Evolutionary conservation across 495 filamentous ascomycete species (phyloP), one percentile per base, ranked within the genome.

Genomic region (Penicillium salamii): DNA sequence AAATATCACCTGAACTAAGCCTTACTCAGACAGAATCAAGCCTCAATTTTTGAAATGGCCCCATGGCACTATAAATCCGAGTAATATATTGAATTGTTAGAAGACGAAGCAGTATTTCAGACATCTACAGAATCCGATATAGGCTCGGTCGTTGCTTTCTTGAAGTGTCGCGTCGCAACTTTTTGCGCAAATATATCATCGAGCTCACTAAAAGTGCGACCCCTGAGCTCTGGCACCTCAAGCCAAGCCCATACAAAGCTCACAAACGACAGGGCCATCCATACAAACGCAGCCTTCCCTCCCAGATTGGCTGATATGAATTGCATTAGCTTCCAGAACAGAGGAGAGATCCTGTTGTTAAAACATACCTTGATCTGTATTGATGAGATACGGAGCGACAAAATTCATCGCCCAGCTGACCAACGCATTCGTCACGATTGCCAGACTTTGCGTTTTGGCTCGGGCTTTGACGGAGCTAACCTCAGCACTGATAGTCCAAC

Each of bases 321-420:
- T 1, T 15, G 18, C 14, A n/a, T 42, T 12, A 49, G 24, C 3
- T 35, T 9, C 12, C 29, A 32, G 11, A 5, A 7, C 29, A 2
- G 19, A 17, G 1, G 9, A 2, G 15, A 7, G 14, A 38, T 20
- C 26, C 33, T 11, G 1, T 29, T 40, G 5, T 9, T 0, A 1
- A 18, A 33, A 33, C 29, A 15, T 21, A 52, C 50, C 50, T 32
- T 46, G 17, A 41, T 52, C 50, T 1, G 50, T 52, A 14, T 52
- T 52, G 7, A 52, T 52, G 1, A 46, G 29, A 7, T 52, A 46
- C 3, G 50, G 50, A 0, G 42, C 20, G 7, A 40, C 7, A 26
- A 46, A 46, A n/a, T 44, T 52, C 50, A 52, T 46, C 3, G 21
- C 28, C 50, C 50, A 46, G 19, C 50, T 52, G 2, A 52, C 50